These are phyloP conservation scores for Cladosporium sphaerospermum DNA, from an alignment of 2,329 filamentous ascomycete genomes.

Conservation along the genomic window DNA sequence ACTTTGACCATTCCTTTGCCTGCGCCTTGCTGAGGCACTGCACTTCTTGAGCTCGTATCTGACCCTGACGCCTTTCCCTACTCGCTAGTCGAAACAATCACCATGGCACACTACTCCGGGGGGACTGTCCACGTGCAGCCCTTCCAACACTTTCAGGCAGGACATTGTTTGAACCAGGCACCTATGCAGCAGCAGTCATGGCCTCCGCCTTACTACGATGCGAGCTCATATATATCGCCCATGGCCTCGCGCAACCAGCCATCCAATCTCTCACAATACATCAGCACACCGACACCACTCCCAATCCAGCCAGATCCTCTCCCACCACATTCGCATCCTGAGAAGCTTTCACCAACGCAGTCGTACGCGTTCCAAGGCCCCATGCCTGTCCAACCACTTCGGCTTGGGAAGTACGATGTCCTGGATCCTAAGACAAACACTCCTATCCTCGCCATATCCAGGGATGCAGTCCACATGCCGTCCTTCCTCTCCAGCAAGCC, in stretches of 20 bases:
- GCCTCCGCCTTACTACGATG: slow-evolving; percentile 6
- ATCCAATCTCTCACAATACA: neutral
- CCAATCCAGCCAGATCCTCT: slow-evolving; percentile 18
- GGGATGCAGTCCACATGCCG: slow-evolving; percentile 17
- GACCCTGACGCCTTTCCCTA: neutral
- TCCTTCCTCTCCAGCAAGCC: slow-evolving; percentile 15
- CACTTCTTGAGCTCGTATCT: too few relatives aligned
- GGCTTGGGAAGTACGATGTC: slow-evolving; percentile 16
- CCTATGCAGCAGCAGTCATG: slow-evolving; percentile 4
- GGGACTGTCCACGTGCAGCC: slow-evolving; percentile 10
- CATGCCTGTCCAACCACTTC: slow-evolving; percentile 15
- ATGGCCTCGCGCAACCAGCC: slow-evolving; percentile 4
- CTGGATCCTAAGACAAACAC: slow-evolving; percentile 12
- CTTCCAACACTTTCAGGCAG: slow-evolving; percentile 12
- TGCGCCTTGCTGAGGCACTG: too few relatives aligned
- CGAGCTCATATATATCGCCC: neutral
- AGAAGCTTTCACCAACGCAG: slow-evolving; percentile 17
- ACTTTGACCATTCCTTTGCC: too few relatives aligned
- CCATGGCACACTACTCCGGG: slow-evolving; percentile 9
- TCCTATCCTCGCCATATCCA: slow-evolving; percentile 15
- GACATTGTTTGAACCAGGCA: neutral
- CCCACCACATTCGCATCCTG: slow-evolving; percentile 20
- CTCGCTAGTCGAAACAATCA: neutral
- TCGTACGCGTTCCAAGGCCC: slow-evolving; percentile 14
- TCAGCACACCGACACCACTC: neutral